Base-by-base conservation (phyloP, 331 rosid genomes). In the Malus hybrid region DNA sequence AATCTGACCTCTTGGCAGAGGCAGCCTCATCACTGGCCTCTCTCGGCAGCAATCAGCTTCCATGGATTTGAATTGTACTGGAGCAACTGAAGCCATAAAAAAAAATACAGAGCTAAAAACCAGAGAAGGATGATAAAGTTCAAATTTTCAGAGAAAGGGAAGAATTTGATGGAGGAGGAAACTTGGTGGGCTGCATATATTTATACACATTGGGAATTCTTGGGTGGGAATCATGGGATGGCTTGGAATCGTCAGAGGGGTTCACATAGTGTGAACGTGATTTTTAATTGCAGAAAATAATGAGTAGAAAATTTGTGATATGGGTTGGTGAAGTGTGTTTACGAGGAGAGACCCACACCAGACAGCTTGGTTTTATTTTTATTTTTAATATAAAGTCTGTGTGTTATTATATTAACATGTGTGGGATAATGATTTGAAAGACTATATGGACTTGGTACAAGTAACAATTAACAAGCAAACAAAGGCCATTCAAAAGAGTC, bases 191-290 rank as follows among this genome's bases (percentile, higher is more conserved):
- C 2, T 8, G 1, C 24, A 19, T 63, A 63, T 63, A 44, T 61
- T 42, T 44, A 63, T n/a, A 36, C 19, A 34, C 22, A 46, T 32
- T 1, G 46, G 18, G 32, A 22, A 28, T 6, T 13, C 1, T 6
- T 28, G 5, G 39, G n/a, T 63, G 24, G 66, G 39, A 19, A 18
- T 18, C 46, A 64, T 3, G 24, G 24, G 24, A 24, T 24, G 24
- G 24, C 24, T 24, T 24, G 24, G 24, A 24, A 24, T 24, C 24
- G 24, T 24, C 24, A 67, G 57, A 67, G 24, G 75, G 29, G 1
- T 79, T 66, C 82, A 66, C 75, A 56, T n/a, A n/a, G 56, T 66
- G 75, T 66, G 78, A 79, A 78, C 53, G 0, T 2, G 33, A 55
- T 24, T 24, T 24, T 24, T 24, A 24, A 56, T 16, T 36, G 16